Percentiles rank a stretch among this genome's conserved stretches.
These are phyloP conservation scores for Scytalidium lignicola DNA, from an alignment of 2,329 filamentous ascomycete species.

Conservation along the genomic window DNA sequence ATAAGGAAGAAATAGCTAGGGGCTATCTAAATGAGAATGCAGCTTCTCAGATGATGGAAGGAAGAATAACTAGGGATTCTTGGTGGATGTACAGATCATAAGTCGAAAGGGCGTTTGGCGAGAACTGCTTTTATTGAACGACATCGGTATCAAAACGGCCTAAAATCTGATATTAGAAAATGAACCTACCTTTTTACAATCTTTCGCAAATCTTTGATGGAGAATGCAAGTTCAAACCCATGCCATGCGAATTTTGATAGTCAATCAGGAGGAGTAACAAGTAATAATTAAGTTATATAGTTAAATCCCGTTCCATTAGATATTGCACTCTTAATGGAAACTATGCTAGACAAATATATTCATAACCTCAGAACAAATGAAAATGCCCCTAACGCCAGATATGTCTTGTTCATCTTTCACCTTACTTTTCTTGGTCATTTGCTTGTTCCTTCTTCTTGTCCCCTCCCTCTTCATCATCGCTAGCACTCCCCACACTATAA, in stretches of 20 bases:
- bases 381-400: not conserved
- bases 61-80: not conserved
- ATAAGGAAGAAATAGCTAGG: not conserved
- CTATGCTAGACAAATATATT: not conserved
- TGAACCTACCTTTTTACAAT: too few relatives aligned
- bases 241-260: too few relatives aligned
- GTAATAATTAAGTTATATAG: too few relatives aligned
- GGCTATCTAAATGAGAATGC: not conserved
- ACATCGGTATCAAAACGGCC: not conserved
- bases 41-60: not conserved
- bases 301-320: not conserved
- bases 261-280: too few relatives aligned
- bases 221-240: too few relatives aligned
- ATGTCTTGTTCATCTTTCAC: not conserved
- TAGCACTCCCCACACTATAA: constrained; percentile 54
- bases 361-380: not conserved
- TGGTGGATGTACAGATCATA: not conserved
- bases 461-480: constrained; percentile 41
- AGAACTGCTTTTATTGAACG: not conserved
- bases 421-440: not conserved
- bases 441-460: not conserved
- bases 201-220: too few relatives aligned
- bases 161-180: not conserved
- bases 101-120: not conserved
- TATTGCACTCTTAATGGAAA: too few relatives aligned